phyloP scores from a whole-genome alignment of 2,329 filamentous ascomycete genomes.

The Macrophomina tecta region DNA sequence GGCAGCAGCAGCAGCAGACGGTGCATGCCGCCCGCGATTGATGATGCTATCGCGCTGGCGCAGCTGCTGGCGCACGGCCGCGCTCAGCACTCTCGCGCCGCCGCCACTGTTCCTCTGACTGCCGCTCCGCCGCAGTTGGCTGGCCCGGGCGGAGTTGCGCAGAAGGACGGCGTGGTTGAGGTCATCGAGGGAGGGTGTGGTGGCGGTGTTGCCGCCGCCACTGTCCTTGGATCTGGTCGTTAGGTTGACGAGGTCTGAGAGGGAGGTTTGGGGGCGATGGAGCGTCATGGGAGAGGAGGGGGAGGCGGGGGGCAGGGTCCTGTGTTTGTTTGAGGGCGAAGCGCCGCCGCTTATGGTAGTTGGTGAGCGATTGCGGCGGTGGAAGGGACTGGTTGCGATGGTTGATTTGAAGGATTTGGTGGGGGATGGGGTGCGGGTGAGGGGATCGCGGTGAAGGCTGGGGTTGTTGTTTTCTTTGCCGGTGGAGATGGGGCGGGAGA shows the following conservation, averaged over 20 bases:
- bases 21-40: slow-evolving; percentile 17
- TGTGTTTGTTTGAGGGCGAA: not conserved
- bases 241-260: slow-evolving; percentile 7
- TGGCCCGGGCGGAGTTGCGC: not conserved
- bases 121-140: not conserved
- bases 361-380: slow-evolving; percentile 10
- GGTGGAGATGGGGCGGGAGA: not conserved
- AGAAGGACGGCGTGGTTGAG: slow-evolving; percentile 15
- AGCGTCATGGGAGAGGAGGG: not conserved
- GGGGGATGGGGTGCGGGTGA: slow-evolving; percentile 15
- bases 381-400: slow-evolving; percentile 21
- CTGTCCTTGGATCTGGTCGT: not conserved
- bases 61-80: slow-evolving; percentile 23
- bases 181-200: slow-evolving; percentile 12
- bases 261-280: not conserved
- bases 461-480: slow-evolving; percentile 14
- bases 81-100: not conserved
- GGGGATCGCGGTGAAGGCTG: not conserved
- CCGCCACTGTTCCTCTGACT: not conserved
- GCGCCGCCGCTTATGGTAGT: not conserved
- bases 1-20: too few species aligned
- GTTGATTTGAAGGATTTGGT: slow-evolving; percentile 7
- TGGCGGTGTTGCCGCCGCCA: not conserved
- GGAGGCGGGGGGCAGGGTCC: not conserved
- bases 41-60: slow-evolving; percentile 14